Percentiles rank a stretch among this genome's conserved stretches.
Conservation (phyloP, 371 early-diverging fungal species). For the Mortierella sp. region DNA sequence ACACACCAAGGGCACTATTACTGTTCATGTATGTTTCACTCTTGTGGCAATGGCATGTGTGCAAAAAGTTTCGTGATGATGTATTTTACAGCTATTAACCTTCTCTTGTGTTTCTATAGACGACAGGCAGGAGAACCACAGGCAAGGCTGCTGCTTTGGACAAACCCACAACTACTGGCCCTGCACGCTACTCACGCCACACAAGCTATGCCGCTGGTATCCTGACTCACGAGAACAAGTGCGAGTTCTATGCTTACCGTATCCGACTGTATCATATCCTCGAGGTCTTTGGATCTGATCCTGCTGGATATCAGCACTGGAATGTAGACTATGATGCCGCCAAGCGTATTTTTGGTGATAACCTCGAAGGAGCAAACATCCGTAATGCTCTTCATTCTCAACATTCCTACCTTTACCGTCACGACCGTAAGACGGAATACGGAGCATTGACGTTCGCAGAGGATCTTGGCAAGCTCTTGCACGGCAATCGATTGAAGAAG, state of each 20-base stretch:
- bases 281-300: slow-evolving; percentile 44
- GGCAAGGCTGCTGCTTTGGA: slow-evolving; percentile 17
- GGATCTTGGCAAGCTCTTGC: slow-evolving; percentile 39
- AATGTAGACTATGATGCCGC: slow-evolving; percentile 39
- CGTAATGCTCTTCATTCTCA: slow-evolving; percentile 51
- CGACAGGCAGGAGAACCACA: slow-evolving; percentile 17
- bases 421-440: slow-evolving; percentile 32
- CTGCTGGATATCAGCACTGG: slow-evolving; percentile 37
- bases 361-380: slow-evolving; percentile 38
- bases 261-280: slow-evolving; percentile 40
- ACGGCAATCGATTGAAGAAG: slow-evolving; percentile 33
- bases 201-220: slow-evolving; percentile 56
- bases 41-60: background rate
- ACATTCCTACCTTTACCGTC: slow-evolving; percentile 54
- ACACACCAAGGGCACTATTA: slow-evolving; percentile 23
- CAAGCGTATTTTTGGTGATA: slow-evolving; percentile 44
- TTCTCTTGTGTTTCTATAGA: background rate
- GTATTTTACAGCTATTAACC: no score
- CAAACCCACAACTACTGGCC: slow-evolving; percentile 34
- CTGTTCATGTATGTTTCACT: slow-evolving; percentile 4
- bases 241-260: slow-evolving; percentile 50
- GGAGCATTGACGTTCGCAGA: slow-evolving; percentile 15
- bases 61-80: no score
- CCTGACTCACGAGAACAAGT: slow-evolving; percentile 40
- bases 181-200: slow-evolving; percentile 49